Base-by-base conservation (phyloP, 345 rosid genomes). In the Hirschfeldia incana region DNA sequence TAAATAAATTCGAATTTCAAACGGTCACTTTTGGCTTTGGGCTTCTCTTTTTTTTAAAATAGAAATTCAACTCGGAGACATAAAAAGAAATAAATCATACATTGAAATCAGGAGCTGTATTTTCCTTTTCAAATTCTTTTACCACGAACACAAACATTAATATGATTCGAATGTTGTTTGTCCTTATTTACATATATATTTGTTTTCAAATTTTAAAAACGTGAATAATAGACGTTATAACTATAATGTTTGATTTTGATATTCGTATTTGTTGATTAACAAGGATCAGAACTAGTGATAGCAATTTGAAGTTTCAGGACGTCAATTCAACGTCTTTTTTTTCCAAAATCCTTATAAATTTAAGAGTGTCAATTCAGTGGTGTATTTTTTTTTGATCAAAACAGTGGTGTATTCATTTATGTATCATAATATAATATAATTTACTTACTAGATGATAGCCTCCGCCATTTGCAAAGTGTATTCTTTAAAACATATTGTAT, bases 1-100 rank as follows among this genome's bases (percentile, higher is more conserved):
- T 11, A 37, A 39, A 70, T 21, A 16, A 51, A 61, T 79, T 79
- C 78, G 83, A 80, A 80, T 62, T 80, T 74, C 79, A 80, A 80
- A 80, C 79, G 83, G 83, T 80, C 79, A 74, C 79, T 70, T 73
- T 75, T 36, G 27, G 49, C 5, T 2, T 17, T 17, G 21, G 29
- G 34, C 65, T 72, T 72, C 16, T 73, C 64, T 26, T 8, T 72
- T 62, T 11, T 59, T 0, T 4, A 49, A 17, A 29, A 37, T 29
- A 21, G 64, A 55, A 44, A 11, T 32, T 51, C 58, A 46, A 63
- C 67, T 63, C 3, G 65, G 65, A 39, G 71, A 36, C 34, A 63
- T 36, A 53, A 65, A 67, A 76, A 67, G 9, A 32, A 64, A 12
- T 46, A 46, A 64, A 64, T 21, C 34, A 34, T 58, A 58, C 68